phyloP scores from a whole-genome alignment of 2,329 filamentous ascomycete species.

The Botryotinia convoluta region DNA sequence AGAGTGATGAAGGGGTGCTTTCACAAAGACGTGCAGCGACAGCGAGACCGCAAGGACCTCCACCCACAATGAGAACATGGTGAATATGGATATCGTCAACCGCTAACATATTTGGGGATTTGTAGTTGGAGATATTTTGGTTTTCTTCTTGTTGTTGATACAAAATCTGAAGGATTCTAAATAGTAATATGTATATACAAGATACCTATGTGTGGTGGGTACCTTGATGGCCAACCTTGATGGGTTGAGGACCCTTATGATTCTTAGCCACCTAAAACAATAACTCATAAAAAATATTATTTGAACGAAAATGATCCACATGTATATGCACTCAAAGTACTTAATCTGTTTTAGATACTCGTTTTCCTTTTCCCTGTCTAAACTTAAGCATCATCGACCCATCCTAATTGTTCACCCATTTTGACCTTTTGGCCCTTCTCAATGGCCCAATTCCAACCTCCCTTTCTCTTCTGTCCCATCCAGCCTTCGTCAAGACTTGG shows the following conservation, averaged over 20 bases:
- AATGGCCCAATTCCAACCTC: slow-evolving; percentile 82
- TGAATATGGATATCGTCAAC: slow-evolving; percentile 41
- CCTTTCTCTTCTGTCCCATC: slow-evolving; percentile 52
- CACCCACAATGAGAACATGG: slow-evolving; percentile 63
- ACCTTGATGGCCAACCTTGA: slow-evolving; percentile 23
- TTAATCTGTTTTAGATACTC: background rate
- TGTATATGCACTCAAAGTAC: background rate
- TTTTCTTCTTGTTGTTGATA: background rate
- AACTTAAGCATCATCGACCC: slow-evolving; percentile 54
- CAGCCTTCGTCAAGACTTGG: slow-evolving; percentile 60
- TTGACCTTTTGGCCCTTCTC: slow-evolving; percentile 85
- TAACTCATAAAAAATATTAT: background rate
- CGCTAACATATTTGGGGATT: slow-evolving; percentile 10
- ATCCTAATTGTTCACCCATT: slow-evolving; percentile 83
- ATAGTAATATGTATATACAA: slow-evolving; percentile 1
- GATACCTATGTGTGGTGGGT: background rate
- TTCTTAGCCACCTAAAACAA: background rate
- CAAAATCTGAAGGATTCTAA: background rate
- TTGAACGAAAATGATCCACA: background rate
- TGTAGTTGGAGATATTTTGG: background rate
- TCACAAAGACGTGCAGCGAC: slow-evolving; percentile 71
- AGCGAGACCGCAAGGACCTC: slow-evolving; percentile 72
- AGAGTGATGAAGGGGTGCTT: slow-evolving; percentile 71
- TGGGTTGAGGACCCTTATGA: slow-evolving; percentile 6
- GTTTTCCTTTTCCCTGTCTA: background rate